Conservation (phyloP, 1,139 yeast species). For the Nematodospora anomalae region DNA sequence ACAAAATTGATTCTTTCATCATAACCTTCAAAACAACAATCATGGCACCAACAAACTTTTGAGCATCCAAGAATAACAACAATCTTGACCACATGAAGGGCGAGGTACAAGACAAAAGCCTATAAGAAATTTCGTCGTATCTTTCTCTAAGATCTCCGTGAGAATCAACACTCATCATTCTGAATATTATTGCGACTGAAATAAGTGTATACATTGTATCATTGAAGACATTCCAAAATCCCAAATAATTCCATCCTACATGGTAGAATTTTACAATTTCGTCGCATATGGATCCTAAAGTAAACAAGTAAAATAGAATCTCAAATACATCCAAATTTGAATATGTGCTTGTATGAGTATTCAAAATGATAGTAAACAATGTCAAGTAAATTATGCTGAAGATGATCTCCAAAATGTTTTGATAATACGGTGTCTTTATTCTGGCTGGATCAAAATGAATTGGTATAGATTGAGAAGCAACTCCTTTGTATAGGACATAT, state of each 20-base stretch:
- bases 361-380: constrained; percentile 65
- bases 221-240: constrained; percentile 81
- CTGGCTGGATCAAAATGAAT: constrained; percentile 83
- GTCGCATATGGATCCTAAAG: constrained; percentile 65
- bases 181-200: constrained; percentile 51
- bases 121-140: constrained; percentile 66
- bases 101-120: constrained; percentile 76
- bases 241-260: constrained; percentile 69
- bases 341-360: constrained; percentile 39
- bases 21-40: constrained; percentile 79
- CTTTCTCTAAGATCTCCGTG: constrained; percentile 30
- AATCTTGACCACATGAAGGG: constrained; percentile 87
- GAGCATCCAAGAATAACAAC: constrained; percentile 73
- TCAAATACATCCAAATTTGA: constrained; percentile 47
- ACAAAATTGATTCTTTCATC: constrained; percentile 82
- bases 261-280: constrained; percentile 72
- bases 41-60: constrained; percentile 85
- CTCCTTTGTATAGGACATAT: constrained; percentile 63
- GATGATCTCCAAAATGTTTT: constrained; percentile 66
- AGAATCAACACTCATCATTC: constrained; percentile 50
- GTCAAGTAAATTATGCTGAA: constrained; percentile 66
- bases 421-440: constrained; percentile 81
- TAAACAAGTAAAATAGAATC: constrained; percentile 59
- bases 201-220: constrained; percentile 64
- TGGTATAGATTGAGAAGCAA: constrained; percentile 53